Percentiles rank a stretch among this genome's conserved stretches.
Conservation (phyloP, 371 early-diverging fungal species). For the Encephalitozoon intestinalis region DNA sequence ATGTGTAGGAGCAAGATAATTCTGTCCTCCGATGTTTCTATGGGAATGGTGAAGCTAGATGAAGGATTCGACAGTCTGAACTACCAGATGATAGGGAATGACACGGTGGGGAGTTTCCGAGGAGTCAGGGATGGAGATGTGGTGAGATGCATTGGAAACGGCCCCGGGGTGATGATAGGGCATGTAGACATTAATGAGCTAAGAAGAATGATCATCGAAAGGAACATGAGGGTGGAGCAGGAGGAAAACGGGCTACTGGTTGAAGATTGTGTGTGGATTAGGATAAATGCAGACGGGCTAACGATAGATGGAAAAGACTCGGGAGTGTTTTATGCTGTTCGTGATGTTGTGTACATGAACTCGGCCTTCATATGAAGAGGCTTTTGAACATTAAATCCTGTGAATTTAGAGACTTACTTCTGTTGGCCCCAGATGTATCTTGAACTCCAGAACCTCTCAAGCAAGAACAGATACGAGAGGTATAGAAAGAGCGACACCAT, state of each 20-base stretch:
- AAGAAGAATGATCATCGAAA: conserved; percentile 46
- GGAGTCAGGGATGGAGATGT: conserved; percentile 10
- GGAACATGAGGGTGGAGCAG: conserved; percentile 51
- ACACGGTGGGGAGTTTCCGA: conserved; percentile 28
- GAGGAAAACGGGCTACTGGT: conserved; percentile 43
- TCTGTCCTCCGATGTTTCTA: conserved; percentile 22
- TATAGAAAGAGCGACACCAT: conserved; percentile 28
- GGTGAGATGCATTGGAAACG: not conserved
- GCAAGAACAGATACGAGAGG: not conserved
- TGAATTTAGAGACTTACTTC: conserved; percentile 5
- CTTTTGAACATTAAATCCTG: conserved; percentile 1
- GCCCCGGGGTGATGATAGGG: conserved; percentile 29
- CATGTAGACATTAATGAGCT: conserved; percentile 40
- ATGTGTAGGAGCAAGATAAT: not conserved
- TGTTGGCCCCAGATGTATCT: conserved; percentile 8
- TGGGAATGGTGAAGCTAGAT: conserved; percentile 35
- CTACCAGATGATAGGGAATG: conserved; percentile 33
- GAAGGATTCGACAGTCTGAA: conserved; percentile 21
- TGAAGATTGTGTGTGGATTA: conserved; percentile 38
- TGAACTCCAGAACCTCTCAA: not conserved
- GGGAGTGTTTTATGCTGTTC: conserved; percentile 39
- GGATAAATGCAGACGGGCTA: conserved; percentile 22
- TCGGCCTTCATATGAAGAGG: conserved; percentile 35
- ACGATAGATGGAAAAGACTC: conserved; percentile 43
- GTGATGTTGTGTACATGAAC: conserved; percentile 40